phyloP scores from a whole-genome alignment of 2,329 filamentous ascomycete genomes.

The Sarocladium oryzae region DNA sequence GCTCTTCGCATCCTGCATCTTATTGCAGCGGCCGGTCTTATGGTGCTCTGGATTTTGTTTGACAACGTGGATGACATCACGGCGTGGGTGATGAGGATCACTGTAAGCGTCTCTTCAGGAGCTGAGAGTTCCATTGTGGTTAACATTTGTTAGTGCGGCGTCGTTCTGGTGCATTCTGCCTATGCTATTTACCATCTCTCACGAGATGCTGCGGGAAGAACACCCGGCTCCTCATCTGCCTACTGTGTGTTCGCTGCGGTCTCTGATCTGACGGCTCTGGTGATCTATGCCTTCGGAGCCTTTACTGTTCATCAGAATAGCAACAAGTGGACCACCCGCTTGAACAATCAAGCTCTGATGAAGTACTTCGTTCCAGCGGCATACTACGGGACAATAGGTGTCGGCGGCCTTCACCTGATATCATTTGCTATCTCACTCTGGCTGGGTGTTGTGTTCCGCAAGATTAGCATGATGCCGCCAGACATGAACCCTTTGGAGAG shows the following conservation, averaged over 20 bases:
- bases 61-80: slow-evolving; percentile 57
- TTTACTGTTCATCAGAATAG: slow-evolving; percentile 39
- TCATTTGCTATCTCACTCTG: slow-evolving; percentile 68
- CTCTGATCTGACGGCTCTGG: slow-evolving; percentile 55
- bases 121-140: no score
- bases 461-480: slow-evolving; percentile 75
- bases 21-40: slow-evolving; percentile 60
- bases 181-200: slow-evolving; percentile 80
- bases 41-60: slow-evolving; percentile 74
- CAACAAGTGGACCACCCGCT: slow-evolving; percentile 59
- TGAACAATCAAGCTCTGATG: slow-evolving; percentile 42
- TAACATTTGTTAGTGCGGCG: slow-evolving; percentile 53
- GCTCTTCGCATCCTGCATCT: slow-evolving; percentile 60
- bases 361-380: slow-evolving; percentile 57
- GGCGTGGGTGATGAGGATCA: slow-evolving; percentile 70
- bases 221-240: slow-evolving; percentile 74
- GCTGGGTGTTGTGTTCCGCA: slow-evolving; percentile 71
- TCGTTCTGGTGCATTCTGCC: slow-evolving; percentile 62
- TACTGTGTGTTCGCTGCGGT: slow-evolving; percentile 81
- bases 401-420: slow-evolving; percentile 62
- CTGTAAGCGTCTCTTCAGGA: slow-evolving; percentile 45
- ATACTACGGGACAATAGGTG: slow-evolving; percentile 60
- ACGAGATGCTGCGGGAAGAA: slow-evolving; percentile 61
- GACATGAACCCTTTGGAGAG: slow-evolving; percentile 94
- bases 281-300: slow-evolving; percentile 51